Conservation (phyloP, 208 protist genomes). For the Leishmania turanica region DNA sequence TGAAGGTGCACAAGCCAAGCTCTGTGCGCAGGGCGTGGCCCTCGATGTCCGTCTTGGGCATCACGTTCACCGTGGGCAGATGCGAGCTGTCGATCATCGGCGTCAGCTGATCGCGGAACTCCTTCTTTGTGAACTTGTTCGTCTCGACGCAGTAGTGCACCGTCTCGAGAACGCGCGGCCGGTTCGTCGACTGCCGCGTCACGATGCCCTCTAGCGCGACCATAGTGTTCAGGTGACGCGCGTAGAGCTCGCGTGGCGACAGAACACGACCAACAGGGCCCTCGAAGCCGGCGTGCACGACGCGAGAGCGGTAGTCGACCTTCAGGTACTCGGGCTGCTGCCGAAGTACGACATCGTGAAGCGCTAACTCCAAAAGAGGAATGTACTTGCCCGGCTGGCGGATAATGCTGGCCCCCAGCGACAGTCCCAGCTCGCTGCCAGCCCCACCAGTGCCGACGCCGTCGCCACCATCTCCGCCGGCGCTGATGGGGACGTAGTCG, state of each 20-base stretch:
- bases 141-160: constrained; percentile 97
- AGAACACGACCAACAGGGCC: constrained; percentile 95
- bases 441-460: background rate
- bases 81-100: constrained; percentile 84
- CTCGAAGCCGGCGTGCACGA: constrained; percentile 92
- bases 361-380: constrained; percentile 90
- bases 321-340: constrained; percentile 86
- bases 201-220: constrained; percentile 98
- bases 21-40: constrained; percentile 98
- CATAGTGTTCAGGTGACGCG: constrained; percentile 93
- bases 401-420: constrained; percentile 78
- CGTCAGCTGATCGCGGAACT: constrained; percentile 96
- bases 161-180: constrained; percentile 83
- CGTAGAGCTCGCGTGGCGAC: constrained; percentile 94
- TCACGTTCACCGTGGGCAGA: constrained; percentile 92
- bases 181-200: constrained; percentile 94
- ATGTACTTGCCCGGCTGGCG: constrained; percentile 85
- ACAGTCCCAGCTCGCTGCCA: constrained; percentile 24
- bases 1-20: constrained; percentile 97
- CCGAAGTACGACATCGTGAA: constrained; percentile 88
- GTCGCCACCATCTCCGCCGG: constrained; percentile 6
- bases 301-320: constrained; percentile 76
- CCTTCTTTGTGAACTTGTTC: constrained; percentile 83
- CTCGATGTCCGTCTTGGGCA: constrained; percentile 94
- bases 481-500: constrained; percentile 59